Base-by-base conservation (phyloP, 805 yeast genomes). In the Candida tallmaniae region DNA sequence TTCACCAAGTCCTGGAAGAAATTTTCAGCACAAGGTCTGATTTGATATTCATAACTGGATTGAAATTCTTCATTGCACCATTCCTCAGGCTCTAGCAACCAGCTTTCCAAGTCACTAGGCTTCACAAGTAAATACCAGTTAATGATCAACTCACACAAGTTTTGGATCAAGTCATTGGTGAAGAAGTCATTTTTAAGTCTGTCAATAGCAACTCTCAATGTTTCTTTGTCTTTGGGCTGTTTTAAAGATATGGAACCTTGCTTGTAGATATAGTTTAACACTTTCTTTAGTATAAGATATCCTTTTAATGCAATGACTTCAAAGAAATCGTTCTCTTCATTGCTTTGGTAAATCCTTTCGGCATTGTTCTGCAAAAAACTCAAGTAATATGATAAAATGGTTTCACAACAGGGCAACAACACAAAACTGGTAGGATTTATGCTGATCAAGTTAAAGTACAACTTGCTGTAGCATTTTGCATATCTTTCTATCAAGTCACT, bases 11-110 rank as follows among this genome's bases (percentile, higher is more conserved):
- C 93, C 45, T 80, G 84, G 52, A 80, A 88, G 45, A 87, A 78
- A 51, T 80, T 80, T 46, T 86, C 95, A 0, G 95, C 87, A 58
- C 96, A 86, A 3, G 90, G 87, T 37, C 94, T 68, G 9, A 88
- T 70, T 52, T 84, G 89, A 53, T 66, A 86, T 51, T 89, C 97
- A 79, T 85, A 87, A 51, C 82, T 80, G 4, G 77, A 65, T 32
- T 78, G 72, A 38, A 80, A 62, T 45, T 88, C 95, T 50, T 87
- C 95, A 43, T 80, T 78, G 14, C 84, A 78, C 86, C 95, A 93
- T 54, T 87, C 96, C 54, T 88, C 97, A 0, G 97, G 96, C 40
- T 88, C 95, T 12, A 73, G 56, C 9, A 68, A 54, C 97, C 97
- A 93, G 24, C 76, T 64, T 46, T 84, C 94, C 31, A 90, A 56